Base-by-base conservation (phyloP, 208 protist species). In the Angomonas deanei region DNA sequence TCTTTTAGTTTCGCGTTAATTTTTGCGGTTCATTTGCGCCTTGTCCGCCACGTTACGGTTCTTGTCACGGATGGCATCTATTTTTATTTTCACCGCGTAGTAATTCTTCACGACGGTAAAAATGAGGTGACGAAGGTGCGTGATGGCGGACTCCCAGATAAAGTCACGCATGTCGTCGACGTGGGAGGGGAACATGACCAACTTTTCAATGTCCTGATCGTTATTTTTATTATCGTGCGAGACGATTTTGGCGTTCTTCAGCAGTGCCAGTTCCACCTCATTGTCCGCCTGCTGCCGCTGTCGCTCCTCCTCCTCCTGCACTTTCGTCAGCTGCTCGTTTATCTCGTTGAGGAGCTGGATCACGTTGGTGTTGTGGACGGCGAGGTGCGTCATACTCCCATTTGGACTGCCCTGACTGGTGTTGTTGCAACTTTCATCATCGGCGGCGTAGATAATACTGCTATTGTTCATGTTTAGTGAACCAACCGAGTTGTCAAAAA, bases 401-500 rank as follows among this genome's bases (percentile, higher is more conserved):
- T 11, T 56, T 13, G 10, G 28, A 34, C 23, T 56, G 27, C 50
- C 31, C 50, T 6, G 36, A n/a, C 11, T 42, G 15, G 36, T 42
- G 36, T 8, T 15, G 36, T 15, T 42, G 36, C 15, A 8, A n/a
- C 36, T 15, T 42, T 56, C 26, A 28, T 56, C 26, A 11, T 34
- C 50, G n/a, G 8, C 24, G 5, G n/a, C 21, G 50, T 27, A 34
- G 27, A 50, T 10, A 4, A 50, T 21, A 5, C 23, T 50, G 3
- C 4, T n/a, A 50, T 50, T 50, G 42, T 50, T 50, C 42, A 50
- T 50, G 42, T 50, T 50, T 10, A 50, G 42, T 5, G 42, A 50
- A 5, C 42, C 42, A 23, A 50, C 42, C 8, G 42, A 50, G 42
- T 50, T n/a, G 42, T 4, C 17, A 19, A 56, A 28, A 11, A 56